Conservation (phyloP, 1,139 yeast genomes). For the Debaryomycetaceae sp. region DNA sequence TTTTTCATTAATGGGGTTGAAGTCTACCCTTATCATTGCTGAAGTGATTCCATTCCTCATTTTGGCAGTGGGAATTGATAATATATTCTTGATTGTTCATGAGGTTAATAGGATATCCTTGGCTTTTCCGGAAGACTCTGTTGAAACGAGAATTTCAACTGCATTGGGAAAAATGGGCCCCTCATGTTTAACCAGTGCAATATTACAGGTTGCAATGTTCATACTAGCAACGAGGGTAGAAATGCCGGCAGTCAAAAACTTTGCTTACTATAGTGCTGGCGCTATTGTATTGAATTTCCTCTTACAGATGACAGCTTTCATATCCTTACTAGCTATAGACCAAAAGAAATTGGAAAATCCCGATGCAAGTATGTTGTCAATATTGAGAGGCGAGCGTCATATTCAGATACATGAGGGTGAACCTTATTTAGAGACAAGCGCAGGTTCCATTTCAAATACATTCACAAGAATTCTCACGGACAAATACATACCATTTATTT, state of each 20-base stretch:
- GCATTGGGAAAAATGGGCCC: conserved; percentile 81
- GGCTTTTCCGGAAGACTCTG: conserved; percentile 27
- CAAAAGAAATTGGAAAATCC: conserved; percentile 58
- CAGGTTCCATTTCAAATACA: conserved; percentile 20
- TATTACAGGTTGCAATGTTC: conserved; percentile 76
- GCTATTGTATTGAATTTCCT: conserved; percentile 75
- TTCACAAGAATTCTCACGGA: conserved; percentile 23
- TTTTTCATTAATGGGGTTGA: conserved; percentile 70
- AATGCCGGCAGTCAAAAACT: conserved; percentile 95
- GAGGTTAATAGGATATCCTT: conserved; percentile 61
- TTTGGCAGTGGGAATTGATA: conserved; percentile 92
- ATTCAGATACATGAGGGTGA: conserved; percentile 8
- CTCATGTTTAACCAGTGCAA: conserved; percentile 73
- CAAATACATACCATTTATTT: conserved; percentile 50
- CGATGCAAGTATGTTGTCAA: conserved; percentile 59
- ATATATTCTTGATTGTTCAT: conserved; percentile 80
- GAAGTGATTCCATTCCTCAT: conserved; percentile 96
- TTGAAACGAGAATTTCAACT: conserved; percentile 54
- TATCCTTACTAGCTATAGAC: conserved; percentile 68
- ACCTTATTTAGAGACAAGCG: conserved; percentile 8
- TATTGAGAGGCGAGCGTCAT: conserved; percentile 25
- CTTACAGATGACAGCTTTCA: conserved; percentile 78
- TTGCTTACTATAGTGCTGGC: conserved; percentile 87
- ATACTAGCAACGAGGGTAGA: conserved; percentile 73
- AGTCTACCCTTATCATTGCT: conserved; percentile 88